A percentile compares a stretch with the other conserved stretches of the same genome.
Conservation (phyloP, 2,329 filamentous ascomycete species). For the Claviceps fusiformis region DNA sequence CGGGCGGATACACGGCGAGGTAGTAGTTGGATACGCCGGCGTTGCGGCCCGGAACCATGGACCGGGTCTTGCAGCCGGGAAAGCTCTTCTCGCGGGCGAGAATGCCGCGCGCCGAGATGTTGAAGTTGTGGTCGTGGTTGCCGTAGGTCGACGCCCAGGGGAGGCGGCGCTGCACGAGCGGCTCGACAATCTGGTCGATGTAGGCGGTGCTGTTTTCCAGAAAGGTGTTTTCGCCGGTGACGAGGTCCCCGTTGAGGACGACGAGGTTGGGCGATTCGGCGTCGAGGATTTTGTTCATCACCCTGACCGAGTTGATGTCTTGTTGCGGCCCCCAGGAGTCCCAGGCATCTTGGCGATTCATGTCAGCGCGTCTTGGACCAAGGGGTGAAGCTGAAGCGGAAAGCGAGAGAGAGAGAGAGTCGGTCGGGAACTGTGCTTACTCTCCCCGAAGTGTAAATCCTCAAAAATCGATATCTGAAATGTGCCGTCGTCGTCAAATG, state of each 20-base stretch:
- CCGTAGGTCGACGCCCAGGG: conserved; percentile 58
- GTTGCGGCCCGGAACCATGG: conserved; percentile 23
- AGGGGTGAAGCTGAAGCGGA: too few species aligned
- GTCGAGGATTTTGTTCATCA: conserved; percentile 45
- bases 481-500: conserved; percentile 28
- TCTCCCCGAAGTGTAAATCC: conserved; percentile 60
- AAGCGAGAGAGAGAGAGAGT: not conserved
- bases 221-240: conserved; percentile 52
- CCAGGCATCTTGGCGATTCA: conserved; percentile 24
- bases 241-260: conserved; percentile 58
- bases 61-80: conserved; percentile 24
- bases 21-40: conserved; percentile 34
- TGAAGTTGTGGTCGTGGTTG: conserved; percentile 53
- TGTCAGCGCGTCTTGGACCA: not conserved
- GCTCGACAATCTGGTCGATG: conserved; percentile 44
- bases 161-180: conserved; percentile 39
- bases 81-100: conserved; percentile 26
- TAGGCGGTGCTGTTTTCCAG: conserved; percentile 40
- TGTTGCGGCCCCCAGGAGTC: conserved; percentile 32
- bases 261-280: conserved; percentile 45
- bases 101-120: conserved; percentile 35
- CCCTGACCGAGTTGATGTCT: conserved; percentile 41
- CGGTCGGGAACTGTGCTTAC: conserved; percentile 21
- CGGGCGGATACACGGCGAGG: conserved; percentile 27
- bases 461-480: conserved; percentile 49